Conservation (phyloP, 352 stramenopile species). For the Phytophthora crassamura region DNA sequence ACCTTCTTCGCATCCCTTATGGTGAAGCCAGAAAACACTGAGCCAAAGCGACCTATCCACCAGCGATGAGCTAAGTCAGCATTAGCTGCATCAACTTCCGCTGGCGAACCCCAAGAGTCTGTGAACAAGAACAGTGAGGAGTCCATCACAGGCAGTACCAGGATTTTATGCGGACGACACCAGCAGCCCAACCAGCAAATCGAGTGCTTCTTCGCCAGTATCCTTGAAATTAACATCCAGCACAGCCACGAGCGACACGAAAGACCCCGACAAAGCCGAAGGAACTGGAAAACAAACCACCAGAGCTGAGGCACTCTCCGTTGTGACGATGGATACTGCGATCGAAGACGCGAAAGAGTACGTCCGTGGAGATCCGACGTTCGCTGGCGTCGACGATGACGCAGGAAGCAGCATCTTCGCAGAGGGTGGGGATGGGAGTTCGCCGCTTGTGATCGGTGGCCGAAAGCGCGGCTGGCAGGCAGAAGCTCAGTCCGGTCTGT, state of each 20-base stretch:
- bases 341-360: conserved; percentile 33
- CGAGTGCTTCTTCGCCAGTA: neutral
- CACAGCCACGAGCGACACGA: neutral
- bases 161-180: neutral
- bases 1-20: no score
- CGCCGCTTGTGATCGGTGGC: conserved; percentile 47
- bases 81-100: neutral
- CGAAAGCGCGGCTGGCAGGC: conserved; percentile 42
- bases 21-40: no score
- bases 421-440: conserved; percentile 8
- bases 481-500: conserved; percentile 41
- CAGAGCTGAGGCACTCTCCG: conserved; percentile 14
- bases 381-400: conserved; percentile 7
- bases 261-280: neutral
- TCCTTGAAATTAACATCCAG: conserved; percentile 3
- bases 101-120: neutral
- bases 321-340: conserved; percentile 10
- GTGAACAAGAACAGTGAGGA: neutral
- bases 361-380: conserved; percentile 34
- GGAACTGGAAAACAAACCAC: neutral
- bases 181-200: no score
- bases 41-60: no score
- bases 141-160: neutral
- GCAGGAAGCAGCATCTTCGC: conserved; percentile 17
- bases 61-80: neutral